Conservation (phyloP, 306 rosid species). For the Acacia melanoxylon region DNA sequence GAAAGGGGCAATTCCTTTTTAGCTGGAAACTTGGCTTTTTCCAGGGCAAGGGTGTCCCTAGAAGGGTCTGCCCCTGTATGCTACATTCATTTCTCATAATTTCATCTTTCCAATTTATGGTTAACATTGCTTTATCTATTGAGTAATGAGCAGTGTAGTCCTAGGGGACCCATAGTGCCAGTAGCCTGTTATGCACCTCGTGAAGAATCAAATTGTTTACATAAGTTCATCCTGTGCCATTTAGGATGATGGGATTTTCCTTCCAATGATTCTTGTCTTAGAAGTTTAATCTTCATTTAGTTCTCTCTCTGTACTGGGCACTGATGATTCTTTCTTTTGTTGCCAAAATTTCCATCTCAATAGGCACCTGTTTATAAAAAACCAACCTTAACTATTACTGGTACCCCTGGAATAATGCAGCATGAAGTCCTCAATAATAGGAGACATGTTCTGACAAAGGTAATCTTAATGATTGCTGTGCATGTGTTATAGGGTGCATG, state of each 20-base stretch:
- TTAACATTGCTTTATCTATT: not conserved
- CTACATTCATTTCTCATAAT: constrained; percentile 18
- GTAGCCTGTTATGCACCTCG: not conserved
- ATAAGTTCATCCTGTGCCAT: not conserved
- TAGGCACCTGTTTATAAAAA: constrained; percentile 82
- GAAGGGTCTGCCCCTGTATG: constrained; percentile 82
- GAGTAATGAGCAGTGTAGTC: constrained; percentile 2
- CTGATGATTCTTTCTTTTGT: constrained; percentile 23
- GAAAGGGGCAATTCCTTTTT: constrained; percentile 68
- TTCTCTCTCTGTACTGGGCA: constrained; percentile 8
- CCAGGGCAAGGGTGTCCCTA: constrained; percentile 72
- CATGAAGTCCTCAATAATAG: constrained; percentile 83
- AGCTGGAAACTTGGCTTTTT: constrained; percentile 80
- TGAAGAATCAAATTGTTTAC: not conserved
- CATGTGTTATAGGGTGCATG: not conserved
- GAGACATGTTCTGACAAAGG: constrained; percentile 87
- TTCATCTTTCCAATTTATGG: not conserved
- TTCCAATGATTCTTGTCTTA: constrained; percentile 7
- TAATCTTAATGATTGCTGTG: constrained; percentile 34
- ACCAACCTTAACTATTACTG: constrained; percentile 65
- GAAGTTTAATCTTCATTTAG: constrained; percentile 17
- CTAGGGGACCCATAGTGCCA: not conserved
- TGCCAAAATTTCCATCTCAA: constrained; percentile 14
- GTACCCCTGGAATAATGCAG: constrained; percentile 76
- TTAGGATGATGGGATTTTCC: constrained; percentile 13